A percentile compares a stretch with the other conserved stretches of the same genome.
Evolutionary conservation across 2,329 filamentous ascomycete species (phyloP).

Genomic region (Sporothrix euskadiensis): DNA sequence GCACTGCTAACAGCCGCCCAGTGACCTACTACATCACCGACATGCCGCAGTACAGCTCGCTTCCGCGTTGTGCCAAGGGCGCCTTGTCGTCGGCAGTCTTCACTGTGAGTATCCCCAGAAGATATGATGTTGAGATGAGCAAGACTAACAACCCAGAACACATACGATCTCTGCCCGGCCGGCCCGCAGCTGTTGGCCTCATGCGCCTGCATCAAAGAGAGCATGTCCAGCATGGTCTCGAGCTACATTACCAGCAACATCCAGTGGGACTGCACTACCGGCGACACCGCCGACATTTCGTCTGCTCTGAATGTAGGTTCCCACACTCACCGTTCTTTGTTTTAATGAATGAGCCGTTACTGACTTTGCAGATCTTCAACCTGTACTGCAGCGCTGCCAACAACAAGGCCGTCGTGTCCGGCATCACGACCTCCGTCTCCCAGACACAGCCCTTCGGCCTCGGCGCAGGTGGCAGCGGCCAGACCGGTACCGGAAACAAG

Average conservation of each 20-base stretch:
- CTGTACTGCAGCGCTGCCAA: conserved; percentile 54
- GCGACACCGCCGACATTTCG: conserved; percentile 47
- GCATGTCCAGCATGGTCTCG: conserved; percentile 47
- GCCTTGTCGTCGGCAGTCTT: conserved; percentile 48
- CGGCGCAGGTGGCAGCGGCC: conserved; percentile 17
- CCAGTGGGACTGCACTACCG: conserved; percentile 48
- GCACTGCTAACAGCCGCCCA: conserved; percentile 31
- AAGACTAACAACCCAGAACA: conserved; percentile 39
- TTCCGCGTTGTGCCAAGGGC: conserved; percentile 49
- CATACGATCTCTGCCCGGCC: conserved; percentile 45
- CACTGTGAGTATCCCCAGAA: conserved; percentile 39
- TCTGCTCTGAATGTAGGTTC: conserved; percentile 45
- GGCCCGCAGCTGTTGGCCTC: conserved; percentile 54
- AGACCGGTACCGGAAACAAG: conserved; percentile 19
- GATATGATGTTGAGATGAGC: background rate
- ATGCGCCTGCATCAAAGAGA: conserved; percentile 54
- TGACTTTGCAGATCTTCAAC: conserved; percentile 41
- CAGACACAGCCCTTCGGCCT: conserved; percentile 24
- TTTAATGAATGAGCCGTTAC: background rate
- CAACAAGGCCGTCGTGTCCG: conserved; percentile 44
- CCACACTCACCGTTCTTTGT: background rate
- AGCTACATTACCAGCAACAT: conserved; percentile 49
- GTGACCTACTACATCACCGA: conserved; percentile 59
- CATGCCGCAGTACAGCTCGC: conserved; percentile 48
- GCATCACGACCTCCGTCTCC: conserved; percentile 44